Evolutionary conservation across 768 basidiomycete species (phyloP), one percentile per base, ranked within the genome.

Genomic region (Leccinellum albellum): DNA sequence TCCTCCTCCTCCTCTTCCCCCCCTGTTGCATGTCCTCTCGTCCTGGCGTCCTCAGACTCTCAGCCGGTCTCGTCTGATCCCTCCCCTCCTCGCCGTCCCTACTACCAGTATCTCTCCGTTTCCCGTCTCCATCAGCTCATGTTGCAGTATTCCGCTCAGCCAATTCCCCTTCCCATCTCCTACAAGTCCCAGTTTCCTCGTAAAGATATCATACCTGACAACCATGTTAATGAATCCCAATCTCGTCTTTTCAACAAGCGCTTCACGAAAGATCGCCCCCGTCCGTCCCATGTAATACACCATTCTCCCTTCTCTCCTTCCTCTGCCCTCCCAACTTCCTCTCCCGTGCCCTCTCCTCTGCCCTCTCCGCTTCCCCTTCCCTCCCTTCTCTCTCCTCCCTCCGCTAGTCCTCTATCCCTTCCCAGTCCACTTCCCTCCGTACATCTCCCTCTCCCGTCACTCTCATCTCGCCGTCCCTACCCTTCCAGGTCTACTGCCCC

Each of bases 51-150:
- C 58, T 70, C 68, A 70, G 69, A 66, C 68, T 69, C 62, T 57
- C 66, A 66, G 68, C 68, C 62, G 68, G 82, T 79, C 83, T 80
- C 75, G 82, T 82, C 82, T 82, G 82, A 79, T 75, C 73, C 67
- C 65, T 61, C 60, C 54, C 47, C 55, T 17, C 59, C 29, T 54
- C 58, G 70, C 67, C 71, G 69, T 65, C 64, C 58, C 44, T 72
- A 66, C 63, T 61, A 69, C 59, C 66, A 64, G 56, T 68, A 61
- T 64, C 69, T 69, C 52, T 65, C 66, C 40, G 69, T 69, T 40
- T 69, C 66, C 56, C 64, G 50, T 42, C 63, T 68, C 12, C 66
- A 61, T 61, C 61, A 69, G 61, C 78, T 71, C 73, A 86, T 86
- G 84, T 82, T 85, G 80, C 83, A 84, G 75, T 82, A 81, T 8